Evolutionary conservation across 331 rosid genomes (phyloP), one percentile per base, ranked within the genome.

Genomic region (Erythrophleum ivorense): DNA sequence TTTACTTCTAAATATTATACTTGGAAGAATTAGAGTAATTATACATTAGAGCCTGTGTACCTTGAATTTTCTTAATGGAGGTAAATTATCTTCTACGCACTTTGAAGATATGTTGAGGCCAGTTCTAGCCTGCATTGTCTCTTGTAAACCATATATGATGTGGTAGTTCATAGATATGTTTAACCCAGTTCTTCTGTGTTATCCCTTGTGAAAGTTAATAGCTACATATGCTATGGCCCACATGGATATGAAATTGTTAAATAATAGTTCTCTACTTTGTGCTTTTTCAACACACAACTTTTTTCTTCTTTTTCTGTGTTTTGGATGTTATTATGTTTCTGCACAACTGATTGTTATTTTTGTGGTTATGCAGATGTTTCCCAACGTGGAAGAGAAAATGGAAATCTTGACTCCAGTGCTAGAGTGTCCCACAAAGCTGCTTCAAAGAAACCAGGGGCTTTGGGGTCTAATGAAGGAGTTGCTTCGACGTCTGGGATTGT

Each of bases 301-400:
- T 10, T 46, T 38, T 76, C 73, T 38, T 77, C 66, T 29, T 71
- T 21, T 75, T 18, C 53, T 77, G 63, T 80, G 33, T 38, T 62
- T 58, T 73, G 38, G 64, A 34, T 62, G 50, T 83, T 68, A 58
- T 52, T 58, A 65, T 78, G 54, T 81, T 79, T 86, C 65, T 82
- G 31, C 62, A 18, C 76, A 49, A 78, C n/a, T n/a, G n/a, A 72
- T 67, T 81, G 40, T 77, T 76, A 49, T 62, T 50, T 72, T 79
- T 55, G 33, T 89, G 91, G 73, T 73, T 81, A 75, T 70, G 77
- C 91, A 96, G 99, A 96, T 84, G 98, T 94, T 85, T 91, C 99
- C 84, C 99, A 88, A 84, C 98, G 97, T 55, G 99, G 97, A 84
- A 96, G 85, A 84, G 99, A 94, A 87, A 94, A 88, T 78, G 97